These are phyloP conservation scores for Blastosporella zonata DNA, from an alignment of 1,284 basidiomycete genomes.

Conservation along the genomic window DNA sequence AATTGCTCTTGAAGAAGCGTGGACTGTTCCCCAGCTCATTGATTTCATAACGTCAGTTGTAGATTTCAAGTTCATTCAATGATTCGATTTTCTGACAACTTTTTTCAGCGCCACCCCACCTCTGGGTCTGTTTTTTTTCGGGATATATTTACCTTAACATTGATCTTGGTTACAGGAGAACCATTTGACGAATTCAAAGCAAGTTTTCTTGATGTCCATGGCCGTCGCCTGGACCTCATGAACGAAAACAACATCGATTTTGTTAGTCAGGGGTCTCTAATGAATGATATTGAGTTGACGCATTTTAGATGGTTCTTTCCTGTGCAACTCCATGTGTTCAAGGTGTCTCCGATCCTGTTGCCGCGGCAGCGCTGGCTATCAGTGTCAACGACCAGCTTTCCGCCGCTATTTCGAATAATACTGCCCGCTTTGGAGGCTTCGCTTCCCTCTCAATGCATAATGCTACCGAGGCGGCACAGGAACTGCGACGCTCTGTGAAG, in stretches of 20 bases:
- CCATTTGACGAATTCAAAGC: slow-evolving; percentile 27
- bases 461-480: slow-evolving; percentile 36
- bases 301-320: slow-evolving; percentile 37
- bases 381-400: slow-evolving; percentile 36
- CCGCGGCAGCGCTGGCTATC: slow-evolving; percentile 32
- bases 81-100: not conserved
- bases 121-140: slow-evolving; percentile 1
- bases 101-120: slow-evolving; percentile 8
- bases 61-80: not conserved
- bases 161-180: slow-evolving; percentile 21
- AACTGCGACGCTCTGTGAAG: slow-evolving; percentile 38
- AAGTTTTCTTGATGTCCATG: slow-evolving; percentile 39
- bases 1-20: slow-evolving; percentile 41
- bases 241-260: slow-evolving; percentile 39
- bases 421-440: slow-evolving; percentile 39
- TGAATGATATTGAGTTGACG: not conserved
- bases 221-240: slow-evolving; percentile 37
- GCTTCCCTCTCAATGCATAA: slow-evolving; percentile 45
- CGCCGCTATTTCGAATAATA: slow-evolving; percentile 36
- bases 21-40: slow-evolving; percentile 35
- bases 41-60: slow-evolving; percentile 23
- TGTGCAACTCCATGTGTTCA: slow-evolving; percentile 40
- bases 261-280: slow-evolving; percentile 17
- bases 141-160: not conserved
- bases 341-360: slow-evolving; percentile 34